phyloP scores from a whole-genome alignment of 768 basidiomycete genomes.

The Kondoa subrosea region DNA sequence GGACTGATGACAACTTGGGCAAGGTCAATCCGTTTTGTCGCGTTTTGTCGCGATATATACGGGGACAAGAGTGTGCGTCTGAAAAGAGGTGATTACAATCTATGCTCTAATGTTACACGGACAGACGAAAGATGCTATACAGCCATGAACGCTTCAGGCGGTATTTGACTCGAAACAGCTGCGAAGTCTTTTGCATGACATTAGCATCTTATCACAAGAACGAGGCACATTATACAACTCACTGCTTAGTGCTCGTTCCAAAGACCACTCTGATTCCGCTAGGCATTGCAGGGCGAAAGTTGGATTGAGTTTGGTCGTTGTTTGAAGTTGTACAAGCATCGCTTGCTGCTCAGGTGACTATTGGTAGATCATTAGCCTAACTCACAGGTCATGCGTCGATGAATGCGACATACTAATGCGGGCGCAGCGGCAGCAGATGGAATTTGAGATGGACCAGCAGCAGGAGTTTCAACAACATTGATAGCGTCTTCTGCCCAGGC shows the following conservation, averaged over 20 bases:
- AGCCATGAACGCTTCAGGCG: constrained; percentile 23
- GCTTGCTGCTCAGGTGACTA: constrained; percentile 41
- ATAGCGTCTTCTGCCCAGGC: constrained; percentile 46
- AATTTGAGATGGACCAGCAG: constrained; percentile 28
- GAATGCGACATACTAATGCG: constrained; percentile 15
- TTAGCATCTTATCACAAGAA: not conserved
- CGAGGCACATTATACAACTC: constrained; percentile 26
- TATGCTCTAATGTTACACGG: no score
- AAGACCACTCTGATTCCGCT: constrained; percentile 65
- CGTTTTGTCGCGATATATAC: no score
- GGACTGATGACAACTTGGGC: no score
- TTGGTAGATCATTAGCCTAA: not conserved
- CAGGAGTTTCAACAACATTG: constrained; percentile 28
- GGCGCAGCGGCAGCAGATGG: constrained; percentile 21
- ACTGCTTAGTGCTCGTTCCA: constrained; percentile 63
- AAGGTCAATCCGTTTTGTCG: no score
- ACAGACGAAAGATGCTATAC: not conserved
- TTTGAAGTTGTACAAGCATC: constrained; percentile 52
- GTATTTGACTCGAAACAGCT: constrained; percentile 40
- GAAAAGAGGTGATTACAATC: no score
- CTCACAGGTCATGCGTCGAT: no score
- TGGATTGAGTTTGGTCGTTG: constrained; percentile 59
- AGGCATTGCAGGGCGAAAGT: constrained; percentile 72
- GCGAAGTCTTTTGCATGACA: constrained; percentile 48
- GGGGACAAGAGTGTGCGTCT: no score